These are phyloP conservation scores for Alternaria ethzedia DNA, from an alignment of 2,329 filamentous ascomycete species.

Conservation along the genomic window DNA sequence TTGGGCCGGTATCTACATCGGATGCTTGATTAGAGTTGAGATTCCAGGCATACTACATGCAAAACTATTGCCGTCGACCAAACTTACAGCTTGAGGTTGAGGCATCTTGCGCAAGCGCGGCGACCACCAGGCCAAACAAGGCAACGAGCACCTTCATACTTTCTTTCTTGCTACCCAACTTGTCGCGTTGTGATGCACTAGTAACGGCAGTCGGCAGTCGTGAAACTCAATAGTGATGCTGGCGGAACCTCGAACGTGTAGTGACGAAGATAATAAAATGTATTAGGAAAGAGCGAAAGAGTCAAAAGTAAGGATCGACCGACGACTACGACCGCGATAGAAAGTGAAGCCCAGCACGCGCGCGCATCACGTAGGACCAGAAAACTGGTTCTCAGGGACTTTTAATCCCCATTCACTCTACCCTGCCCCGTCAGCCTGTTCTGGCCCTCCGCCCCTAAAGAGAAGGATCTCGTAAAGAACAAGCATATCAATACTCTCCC, in stretches of 20 bases:
- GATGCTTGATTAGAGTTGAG: background rate
- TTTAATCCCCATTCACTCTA: background rate
- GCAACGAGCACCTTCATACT: conserved; percentile 6
- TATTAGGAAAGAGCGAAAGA: background rate
- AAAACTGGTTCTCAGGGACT: background rate
- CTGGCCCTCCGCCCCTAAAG: background rate
- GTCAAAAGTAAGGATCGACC: conserved; percentile 1
- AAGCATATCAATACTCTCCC: conserved; percentile 1
- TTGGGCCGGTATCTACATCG: conserved; percentile 23
- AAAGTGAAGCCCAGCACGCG: background rate
- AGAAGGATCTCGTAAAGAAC: conserved; percentile 1
- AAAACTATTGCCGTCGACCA: background rate
- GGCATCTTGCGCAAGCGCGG: conserved; percentile 7
- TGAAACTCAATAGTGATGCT: background rate
- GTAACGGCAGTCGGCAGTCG: background rate
- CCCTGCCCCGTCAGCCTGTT: background rate
- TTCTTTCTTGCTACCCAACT: background rate
- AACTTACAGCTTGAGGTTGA: conserved; percentile 7
- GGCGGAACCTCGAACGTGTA: background rate
- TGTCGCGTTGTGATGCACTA: background rate
- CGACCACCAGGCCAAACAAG: conserved; percentile 1
- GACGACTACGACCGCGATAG: background rate
- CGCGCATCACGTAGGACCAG: background rate
- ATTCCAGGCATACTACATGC: background rate
- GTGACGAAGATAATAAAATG: background rate